Evolutionary conservation across 2,329 filamentous ascomycete genomes (phyloP).

Genomic region (Pyrenochaeta sp.): DNA sequence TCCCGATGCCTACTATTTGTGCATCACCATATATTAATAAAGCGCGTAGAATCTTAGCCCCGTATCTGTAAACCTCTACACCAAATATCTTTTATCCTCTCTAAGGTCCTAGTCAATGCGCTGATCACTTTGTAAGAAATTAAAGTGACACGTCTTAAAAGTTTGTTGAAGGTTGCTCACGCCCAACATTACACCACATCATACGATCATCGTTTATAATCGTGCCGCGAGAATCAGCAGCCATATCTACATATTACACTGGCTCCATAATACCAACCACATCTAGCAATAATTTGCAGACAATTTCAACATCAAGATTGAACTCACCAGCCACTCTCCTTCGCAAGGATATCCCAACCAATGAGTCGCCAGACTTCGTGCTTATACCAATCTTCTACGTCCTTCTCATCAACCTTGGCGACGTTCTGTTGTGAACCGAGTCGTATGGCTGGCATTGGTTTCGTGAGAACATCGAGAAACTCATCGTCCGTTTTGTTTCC

Average conservation of each 20-base stretch:
- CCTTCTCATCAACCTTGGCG: slow-evolving; percentile 49
- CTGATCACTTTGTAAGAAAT: too few relatives aligned
- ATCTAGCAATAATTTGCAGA: not conserved
- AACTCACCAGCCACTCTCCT: slow-evolving; percentile 25
- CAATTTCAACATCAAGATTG: not conserved
- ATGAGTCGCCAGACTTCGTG: slow-evolving; percentile 65
- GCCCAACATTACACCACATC: too few relatives aligned
- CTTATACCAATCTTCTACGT: slow-evolving; percentile 63
- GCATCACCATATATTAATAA: too few relatives aligned
- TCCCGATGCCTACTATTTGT: too few relatives aligned
- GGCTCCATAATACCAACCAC: not conserved
- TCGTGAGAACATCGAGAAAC: slow-evolving; percentile 53
- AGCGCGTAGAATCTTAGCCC: too few relatives aligned
- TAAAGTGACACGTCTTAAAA: too few relatives aligned
- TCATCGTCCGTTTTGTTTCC: slow-evolving; percentile 49
- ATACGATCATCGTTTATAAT: not conserved
- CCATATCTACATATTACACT: not conserved
- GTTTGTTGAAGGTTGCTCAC: too few relatives aligned
- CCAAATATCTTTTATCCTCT: too few relatives aligned
- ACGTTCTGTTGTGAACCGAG: slow-evolving; percentile 35
- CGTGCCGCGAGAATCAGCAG: too few relatives aligned
- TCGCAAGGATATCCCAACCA: slow-evolving; percentile 63
- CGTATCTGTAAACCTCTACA: too few relatives aligned
- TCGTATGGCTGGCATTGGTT: slow-evolving; percentile 41
- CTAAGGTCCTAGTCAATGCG: too few relatives aligned